Evolutionary conservation across 805 yeast species (phyloP).

Genomic region (Wickerhamiella kurtzmanii): DNA sequence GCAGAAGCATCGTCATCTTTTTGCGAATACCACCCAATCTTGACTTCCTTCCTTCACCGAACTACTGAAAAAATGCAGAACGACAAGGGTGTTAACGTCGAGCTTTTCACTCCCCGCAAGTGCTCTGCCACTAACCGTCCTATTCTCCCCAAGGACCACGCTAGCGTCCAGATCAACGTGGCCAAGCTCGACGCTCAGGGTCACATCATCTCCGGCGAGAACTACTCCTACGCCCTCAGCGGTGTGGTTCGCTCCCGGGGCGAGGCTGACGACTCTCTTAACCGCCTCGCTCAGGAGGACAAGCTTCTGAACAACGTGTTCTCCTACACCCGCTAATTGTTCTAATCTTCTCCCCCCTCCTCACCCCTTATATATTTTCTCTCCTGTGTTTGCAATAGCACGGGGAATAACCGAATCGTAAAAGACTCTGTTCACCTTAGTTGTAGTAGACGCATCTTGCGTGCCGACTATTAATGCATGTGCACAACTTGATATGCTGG

Average conservation of each 20-base stretch:
- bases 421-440: neutral
- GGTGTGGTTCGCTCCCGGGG: constrained; percentile 98
- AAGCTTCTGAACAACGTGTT: constrained; percentile 78
- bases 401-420: neutral
- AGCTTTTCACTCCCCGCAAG: constrained; percentile 99
- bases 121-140: constrained; percentile 99
- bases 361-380: neutral
- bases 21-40: neutral
- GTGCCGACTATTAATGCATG: too few relatives aligned
- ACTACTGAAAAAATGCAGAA: constrained; percentile 78
- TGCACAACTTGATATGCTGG: too few relatives aligned
- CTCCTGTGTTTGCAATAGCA: neutral
- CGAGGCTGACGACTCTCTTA: constrained; percentile 97
- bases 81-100: constrained; percentile 99
- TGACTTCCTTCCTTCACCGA: neutral
- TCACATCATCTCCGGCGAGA: constrained; percentile 78
- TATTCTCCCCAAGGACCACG: constrained; percentile 99
- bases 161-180: constrained; percentile 96
- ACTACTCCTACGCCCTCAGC: constrained; percentile 89
- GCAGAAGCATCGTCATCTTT: neutral
- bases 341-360: neutral
- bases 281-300: constrained; percentile 98
- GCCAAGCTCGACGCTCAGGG: constrained; percentile 98
- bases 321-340: constrained; percentile 28
- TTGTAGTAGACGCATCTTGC: too few relatives aligned